Evolutionary conservation across 1,284 basidiomycete species (phyloP), one percentile per base, ranked within the genome.

Genomic region (Schizopora paradoxa): DNA sequence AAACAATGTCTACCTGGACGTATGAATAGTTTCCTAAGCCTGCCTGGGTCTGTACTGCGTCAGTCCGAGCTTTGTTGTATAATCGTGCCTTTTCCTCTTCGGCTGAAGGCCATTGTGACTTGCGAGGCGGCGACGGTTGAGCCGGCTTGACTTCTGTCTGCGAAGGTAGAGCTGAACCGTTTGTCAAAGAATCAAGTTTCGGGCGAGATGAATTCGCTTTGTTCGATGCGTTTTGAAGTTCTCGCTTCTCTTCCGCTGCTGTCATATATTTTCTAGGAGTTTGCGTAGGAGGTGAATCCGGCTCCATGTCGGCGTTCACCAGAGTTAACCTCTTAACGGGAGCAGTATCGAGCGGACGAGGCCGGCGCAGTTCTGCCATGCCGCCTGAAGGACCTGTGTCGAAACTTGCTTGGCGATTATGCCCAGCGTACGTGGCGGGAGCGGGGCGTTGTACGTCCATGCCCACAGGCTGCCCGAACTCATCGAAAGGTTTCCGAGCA

Each of bases 71-170:
- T 39, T 76, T 61, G 45, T 83, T 70, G 62, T 76, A 92, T 14
- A 90, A 60, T 23, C 73, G 68, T 2, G 74, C 60, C 58, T 89
- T 88, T 58, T 90, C 86, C 51, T 80, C 74, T 59, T 86, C 85
- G 0, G 86, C 82, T 0, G 78, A 74, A 4, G 66, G 68, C 83
- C 82, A 88, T n/a, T 51, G 52, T n/a, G 38, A 48, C 34, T 13
- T 58, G 41, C 22, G 63, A 46, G 45, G 54, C 10, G 40, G 40
- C 23, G 42, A 43, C 33, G 37, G 49, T 19, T 50, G 53, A 19
- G 11, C 38, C n/a, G 31, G 56, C 27, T 25, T 19, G 37, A 6
- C 28, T 43, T 36, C 22, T 18, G 25, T 13, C 48, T 45, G 36
- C 46, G 43, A 31, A 41, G 21, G 18, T 43, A 38, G 21, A 44